Evolutionary conservation across 1,139 yeast species (phyloP), one percentile per base, ranked within the genome.

Genomic region (Zygosaccharomyces pseudobailii): DNA sequence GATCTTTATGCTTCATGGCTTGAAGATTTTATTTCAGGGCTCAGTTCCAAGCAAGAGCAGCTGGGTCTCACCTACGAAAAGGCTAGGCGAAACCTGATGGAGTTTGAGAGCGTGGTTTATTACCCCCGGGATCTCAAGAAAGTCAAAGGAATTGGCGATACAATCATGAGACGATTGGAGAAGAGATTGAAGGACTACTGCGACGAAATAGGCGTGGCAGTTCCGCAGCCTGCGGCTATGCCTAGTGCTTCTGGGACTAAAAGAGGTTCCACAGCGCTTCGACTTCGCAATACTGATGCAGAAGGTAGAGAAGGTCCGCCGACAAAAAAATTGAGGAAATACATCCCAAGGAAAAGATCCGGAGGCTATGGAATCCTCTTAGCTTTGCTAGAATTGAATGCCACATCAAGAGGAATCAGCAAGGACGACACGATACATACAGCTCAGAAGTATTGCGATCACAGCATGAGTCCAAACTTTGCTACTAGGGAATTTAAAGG

Each of bases 311-410:
- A 42, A 19, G 50, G 42, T 37, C 52, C 54, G 20, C 54, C 62
- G 24, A 54, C 55, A 31, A 67, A 62, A 48, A 62, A 66, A 48
- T 70, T 62, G 46, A 71, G 73, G 48, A 70, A 67, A 36, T 92
- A 87, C 62, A 75, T 90, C 0, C 98, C 98, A 0, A 74, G 75
- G 39, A 80, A 80, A 53, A 71, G 94, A 36, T 80, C 95, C 0
- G 97, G 97, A 0, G 94, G 89, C 0, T 92, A 86, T 68, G 96
- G 95, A 0, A 85, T 92, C 5, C 59, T 92, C 33, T 55, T 89
- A 20, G 84, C 85, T 0, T 66, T 92, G 10, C 71, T 77, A 45
- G 71, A 79, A 37, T 65, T 75, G 27, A 92, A 84, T 57, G 67
- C 69, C 7, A 58, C 66, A 1, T 57, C 73, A 22, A 60, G 62